Conservation (phyloP, 208 protist genomes). For the Leishmania martiniquensis region DNA sequence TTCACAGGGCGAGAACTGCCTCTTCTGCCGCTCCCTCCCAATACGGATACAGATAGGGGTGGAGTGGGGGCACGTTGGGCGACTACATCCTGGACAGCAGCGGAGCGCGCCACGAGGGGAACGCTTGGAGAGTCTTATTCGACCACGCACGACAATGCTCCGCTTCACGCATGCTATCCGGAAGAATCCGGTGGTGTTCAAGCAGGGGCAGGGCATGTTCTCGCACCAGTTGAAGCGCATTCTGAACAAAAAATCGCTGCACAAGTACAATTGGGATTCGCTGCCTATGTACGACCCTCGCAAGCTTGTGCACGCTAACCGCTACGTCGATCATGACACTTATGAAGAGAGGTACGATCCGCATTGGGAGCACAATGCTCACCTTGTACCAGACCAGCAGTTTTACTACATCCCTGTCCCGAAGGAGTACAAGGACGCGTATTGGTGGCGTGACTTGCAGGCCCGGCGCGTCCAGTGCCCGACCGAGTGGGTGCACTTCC, state of each 20-base stretch:
- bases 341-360: conserved; percentile 85
- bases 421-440: conserved; percentile 90
- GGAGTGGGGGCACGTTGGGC: neutral
- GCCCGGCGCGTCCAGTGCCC: conserved; percentile 90
- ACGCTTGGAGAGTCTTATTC: neutral
- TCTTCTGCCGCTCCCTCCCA: neutral
- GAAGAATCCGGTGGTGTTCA: conserved; percentile 92
- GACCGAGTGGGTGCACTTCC: conserved; percentile 83
- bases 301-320: conserved; percentile 83
- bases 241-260: conserved; percentile 90
- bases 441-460: conserved; percentile 93
- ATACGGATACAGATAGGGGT: neutral
- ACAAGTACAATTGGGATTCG: conserved; percentile 90
- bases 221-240: conserved; percentile 91
- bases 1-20: neutral
- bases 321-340: conserved; percentile 79
- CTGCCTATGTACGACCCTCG: conserved; percentile 92
- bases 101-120: neutral
- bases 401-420: conserved; percentile 84
- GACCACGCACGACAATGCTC: conserved; percentile 48
- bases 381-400: conserved; percentile 86
- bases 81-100: neutral
- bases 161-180: conserved; percentile 27
- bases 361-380: conserved; percentile 67
- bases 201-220: conserved; percentile 93